Evolutionary conservation across 164 flowering plant species (phyloP).

Genomic region (Cinnamomum micranthum): DNA sequence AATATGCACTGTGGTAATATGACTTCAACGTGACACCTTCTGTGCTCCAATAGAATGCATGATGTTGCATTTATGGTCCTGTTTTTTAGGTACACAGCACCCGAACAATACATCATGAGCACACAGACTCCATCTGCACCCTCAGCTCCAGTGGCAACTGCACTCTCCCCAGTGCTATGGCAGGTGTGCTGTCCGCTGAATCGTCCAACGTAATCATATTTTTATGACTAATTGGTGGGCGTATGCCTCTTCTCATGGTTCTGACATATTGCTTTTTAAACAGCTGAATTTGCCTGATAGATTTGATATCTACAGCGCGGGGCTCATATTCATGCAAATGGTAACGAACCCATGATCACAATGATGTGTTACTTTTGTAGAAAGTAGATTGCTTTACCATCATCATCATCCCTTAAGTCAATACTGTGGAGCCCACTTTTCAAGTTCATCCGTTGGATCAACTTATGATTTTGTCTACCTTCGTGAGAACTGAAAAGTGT

Average conservation of each 20-base stretch:
- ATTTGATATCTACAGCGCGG: slow-evolving; percentile 91
- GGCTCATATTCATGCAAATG: slow-evolving; percentile 94
- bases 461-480: not conserved
- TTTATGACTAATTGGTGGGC: not conserved
- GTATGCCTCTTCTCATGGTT: not conserved
- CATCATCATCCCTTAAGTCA: not conserved
- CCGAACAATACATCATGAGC: slow-evolving; percentile 99
- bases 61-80: slow-evolving; percentile 6
- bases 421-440: not conserved
- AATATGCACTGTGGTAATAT: not conserved
- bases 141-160: slow-evolving; percentile 93
- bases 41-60: not conserved
- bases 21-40: not conserved
- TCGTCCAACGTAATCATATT: not conserved
- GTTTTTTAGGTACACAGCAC: slow-evolving; percentile 79
- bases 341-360: slow-evolving; percentile 23
- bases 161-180: slow-evolving; percentile 97
- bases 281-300: slow-evolving; percentile 97
- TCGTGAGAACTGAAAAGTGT: not conserved
- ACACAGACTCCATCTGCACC: slow-evolving; percentile 99
- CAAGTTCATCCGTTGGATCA: not conserved
- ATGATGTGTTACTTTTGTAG: not conserved
- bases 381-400: not conserved
- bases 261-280: slow-evolving; percentile 7
- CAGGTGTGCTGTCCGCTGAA: slow-evolving; percentile 44